Evolutionary conservation across 2,329 filamentous ascomycete genomes (phyloP).

Genomic region (Mycogone perniciosa): DNA sequence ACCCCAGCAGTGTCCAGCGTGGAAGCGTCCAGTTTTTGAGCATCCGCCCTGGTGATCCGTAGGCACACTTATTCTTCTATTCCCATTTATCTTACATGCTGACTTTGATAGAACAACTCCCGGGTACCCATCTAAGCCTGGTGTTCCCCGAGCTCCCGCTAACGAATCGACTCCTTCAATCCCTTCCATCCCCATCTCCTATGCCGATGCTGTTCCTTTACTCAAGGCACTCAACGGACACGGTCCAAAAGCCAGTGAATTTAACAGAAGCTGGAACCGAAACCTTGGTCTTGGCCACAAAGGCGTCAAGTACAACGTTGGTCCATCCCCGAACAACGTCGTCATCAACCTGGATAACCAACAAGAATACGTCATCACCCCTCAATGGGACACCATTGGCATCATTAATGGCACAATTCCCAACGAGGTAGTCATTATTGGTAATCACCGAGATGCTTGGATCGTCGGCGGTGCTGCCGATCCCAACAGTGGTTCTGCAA

Average conservation of each 20-base stretch:
- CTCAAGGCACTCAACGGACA: slow-evolving; percentile 87
- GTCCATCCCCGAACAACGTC: slow-evolving; percentile 67
- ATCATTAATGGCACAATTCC: slow-evolving; percentile 80
- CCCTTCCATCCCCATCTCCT: slow-evolving; percentile 87
- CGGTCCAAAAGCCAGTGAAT: slow-evolving; percentile 68
- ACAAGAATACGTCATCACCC: slow-evolving; percentile 75
- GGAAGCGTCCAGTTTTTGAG: slow-evolving; percentile 81
- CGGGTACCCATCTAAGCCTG: slow-evolving; percentile 88
- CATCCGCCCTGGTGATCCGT: slow-evolving; percentile 63
- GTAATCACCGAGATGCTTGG: slow-evolving; percentile 92
- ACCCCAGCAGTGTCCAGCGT: slow-evolving; percentile 84
- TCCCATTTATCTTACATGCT: slow-evolving; percentile 2
- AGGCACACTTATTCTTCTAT: slow-evolving; percentile 14
- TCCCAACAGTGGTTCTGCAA: slow-evolving; percentile 75
- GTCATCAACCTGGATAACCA: slow-evolving; percentile 70
- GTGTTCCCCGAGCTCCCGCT: slow-evolving; percentile 67
- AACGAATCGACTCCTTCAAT: slow-evolving; percentile 71
- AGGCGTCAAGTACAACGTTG: slow-evolving; percentile 78
- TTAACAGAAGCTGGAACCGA: slow-evolving; percentile 64
- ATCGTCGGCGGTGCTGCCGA: slow-evolving; percentile 78
- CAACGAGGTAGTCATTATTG: slow-evolving; percentile 81
- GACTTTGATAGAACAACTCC: slow-evolving; percentile 60
- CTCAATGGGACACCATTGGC: slow-evolving; percentile 87
- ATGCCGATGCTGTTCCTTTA: slow-evolving; percentile 76
- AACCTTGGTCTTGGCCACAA: slow-evolving; percentile 70